Conservation (phyloP, 1,284 basidiomycete genomes). For the Rhodotorula mucilaginosa region DNA sequence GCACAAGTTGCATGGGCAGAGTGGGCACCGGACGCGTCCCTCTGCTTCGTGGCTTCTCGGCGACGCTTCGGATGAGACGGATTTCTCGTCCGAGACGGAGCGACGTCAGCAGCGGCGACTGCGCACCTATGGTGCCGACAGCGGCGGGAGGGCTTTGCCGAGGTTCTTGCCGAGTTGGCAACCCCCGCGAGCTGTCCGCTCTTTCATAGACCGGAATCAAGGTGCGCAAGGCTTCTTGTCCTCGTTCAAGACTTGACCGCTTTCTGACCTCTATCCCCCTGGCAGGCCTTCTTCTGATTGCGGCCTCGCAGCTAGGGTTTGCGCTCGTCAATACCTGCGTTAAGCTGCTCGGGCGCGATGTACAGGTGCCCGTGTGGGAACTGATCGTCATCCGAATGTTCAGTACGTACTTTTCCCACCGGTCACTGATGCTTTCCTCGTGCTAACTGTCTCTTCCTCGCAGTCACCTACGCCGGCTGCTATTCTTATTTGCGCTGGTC, state of each 20-base stretch:
- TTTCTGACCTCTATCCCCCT: background rate
- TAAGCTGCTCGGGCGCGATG: constrained; percentile 30
- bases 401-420: too few species aligned
- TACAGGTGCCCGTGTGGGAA: constrained; percentile 39
- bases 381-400: constrained; percentile 43
- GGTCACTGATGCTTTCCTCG: too few species aligned
- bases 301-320: constrained; percentile 22
- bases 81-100: constrained; percentile 1
- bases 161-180: background rate
- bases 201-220: constrained; percentile 18
- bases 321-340: constrained; percentile 28
- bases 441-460: too few species aligned
- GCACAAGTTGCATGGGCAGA: too few species aligned
- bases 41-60: constrained; percentile 1
- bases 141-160: background rate
- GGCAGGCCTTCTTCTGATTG: constrained; percentile 37
- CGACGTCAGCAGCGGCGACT: constrained; percentile 10
- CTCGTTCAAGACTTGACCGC: background rate
- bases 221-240: constrained; percentile 8
- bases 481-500: constrained; percentile 18
- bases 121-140: constrained; percentile 1
- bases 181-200: background rate
- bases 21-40: background rate
- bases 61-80: background rate
- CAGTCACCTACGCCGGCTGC: constrained; percentile 32